Conservation (phyloP, 208 protist genomes). For the Willaertia magna region DNA sequence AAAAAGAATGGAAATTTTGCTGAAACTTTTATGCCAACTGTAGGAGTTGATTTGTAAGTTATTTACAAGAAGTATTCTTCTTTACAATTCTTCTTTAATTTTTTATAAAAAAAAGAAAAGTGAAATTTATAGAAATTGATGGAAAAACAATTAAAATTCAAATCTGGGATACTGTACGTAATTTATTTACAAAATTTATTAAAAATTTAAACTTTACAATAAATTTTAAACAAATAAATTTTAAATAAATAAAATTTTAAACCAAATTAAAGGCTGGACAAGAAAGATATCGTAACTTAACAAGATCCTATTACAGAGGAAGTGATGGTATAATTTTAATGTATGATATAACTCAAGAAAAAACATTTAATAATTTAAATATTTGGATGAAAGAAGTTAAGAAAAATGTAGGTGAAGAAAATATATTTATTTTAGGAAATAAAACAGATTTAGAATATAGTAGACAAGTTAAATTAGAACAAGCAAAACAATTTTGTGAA, state of each 20-base stretch:
- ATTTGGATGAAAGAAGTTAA: background rate
- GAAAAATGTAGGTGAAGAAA: background rate
- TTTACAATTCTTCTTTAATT: too few relatives aligned
- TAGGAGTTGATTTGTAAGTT: background rate
- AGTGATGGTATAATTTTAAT: constrained; percentile 21
- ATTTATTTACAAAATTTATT: background rate
- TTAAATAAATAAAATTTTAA: too few relatives aligned
- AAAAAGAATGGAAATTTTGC: background rate
- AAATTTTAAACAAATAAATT: background rate
- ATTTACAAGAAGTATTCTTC: background rate
- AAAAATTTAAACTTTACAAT: background rate
- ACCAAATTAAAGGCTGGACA: background rate
- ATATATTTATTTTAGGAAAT: background rate
- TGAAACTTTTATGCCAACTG: background rate
- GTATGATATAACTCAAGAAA: constrained; percentile 22
- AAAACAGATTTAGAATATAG: background rate
- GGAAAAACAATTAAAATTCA: background rate
- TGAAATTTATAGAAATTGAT: background rate
- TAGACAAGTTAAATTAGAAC: background rate
- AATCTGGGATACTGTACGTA: background rate
- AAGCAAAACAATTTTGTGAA: background rate
- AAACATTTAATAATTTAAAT: background rate
- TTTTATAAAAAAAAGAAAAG: background rate
- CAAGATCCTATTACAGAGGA: constrained; percentile 20
- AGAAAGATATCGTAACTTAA: constrained; percentile 16